Evolutionary conservation across 306 rosid genomes (phyloP), one percentile per base, ranked within the genome.

Genomic region (Vigna hirtella): DNA sequence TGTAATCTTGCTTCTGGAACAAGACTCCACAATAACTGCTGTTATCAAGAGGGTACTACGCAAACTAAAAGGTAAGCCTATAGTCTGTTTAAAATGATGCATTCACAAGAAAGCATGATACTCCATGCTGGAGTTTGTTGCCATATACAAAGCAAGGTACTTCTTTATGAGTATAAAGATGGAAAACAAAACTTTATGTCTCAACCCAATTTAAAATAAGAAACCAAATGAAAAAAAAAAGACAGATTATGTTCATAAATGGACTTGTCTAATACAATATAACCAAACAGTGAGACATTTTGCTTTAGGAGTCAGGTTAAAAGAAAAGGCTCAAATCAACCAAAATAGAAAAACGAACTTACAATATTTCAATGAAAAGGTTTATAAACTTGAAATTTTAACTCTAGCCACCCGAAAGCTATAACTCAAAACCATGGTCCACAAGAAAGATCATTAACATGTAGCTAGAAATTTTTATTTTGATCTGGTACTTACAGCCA

Each of bases 401-500:
- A 69, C 82, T 42, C 77, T 57, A 85, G 79, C 61, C 66, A 72
- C 51, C 59, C 24, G 76, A 71, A 79, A 76, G 59, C 85, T 22
- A 61, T 30, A 32, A 55, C 66, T 76, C 42, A 26, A 79, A 83
- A 73, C 64, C 61, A 72, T 40, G 13, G 62, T 30, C 72, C 67
- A 20, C 72, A 20, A 72, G 36, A 67, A 80, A 72, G 78, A 43
- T 43, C 43, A 49, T 55, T 20, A 50, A 16, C 34, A 43, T 40
- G 30, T 72, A 59, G 73, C 45, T 9, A 58, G 66, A 47, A 72
- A 77, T 58, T 77, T 55, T 50, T 40, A 59, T 24, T 79, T 58
- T 53, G 58, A 55, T 55, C 45, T 22, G 55, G 61, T 59, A 87
- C 97, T 89, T 83, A 95, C 98, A 72, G 91, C 88, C 95, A 91